A percentile compares a stretch with the other conserved stretches of the same genome.
Evolutionary conservation across 164 flowering plant species (phyloP).

Genomic region (Aristolochia californica): DNA sequence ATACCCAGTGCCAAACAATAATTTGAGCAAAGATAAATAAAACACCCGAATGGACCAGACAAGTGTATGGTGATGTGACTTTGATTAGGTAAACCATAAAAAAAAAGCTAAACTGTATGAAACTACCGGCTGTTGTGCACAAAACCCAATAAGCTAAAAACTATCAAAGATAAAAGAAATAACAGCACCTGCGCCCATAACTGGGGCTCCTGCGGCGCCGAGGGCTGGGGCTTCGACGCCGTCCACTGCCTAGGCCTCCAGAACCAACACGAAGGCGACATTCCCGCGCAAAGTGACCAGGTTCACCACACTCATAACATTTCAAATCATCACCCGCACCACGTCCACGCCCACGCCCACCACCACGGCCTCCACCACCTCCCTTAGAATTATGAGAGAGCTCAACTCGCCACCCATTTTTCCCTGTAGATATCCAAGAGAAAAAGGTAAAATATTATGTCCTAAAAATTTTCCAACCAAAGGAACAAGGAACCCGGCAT

Average conservation of each 20-base stretch:
- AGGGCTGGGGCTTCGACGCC: conserved; percentile 70
- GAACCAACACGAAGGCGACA: conserved; percentile 65
- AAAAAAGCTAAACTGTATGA: neutral
- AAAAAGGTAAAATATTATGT: too few relatives aligned
- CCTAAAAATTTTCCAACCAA: too few relatives aligned
- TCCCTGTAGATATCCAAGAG: conserved; percentile 30
- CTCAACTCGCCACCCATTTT: conserved; percentile 94
- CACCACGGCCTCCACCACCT: conserved; percentile 55
- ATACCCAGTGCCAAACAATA: neutral
- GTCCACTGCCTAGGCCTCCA: conserved; percentile 32
- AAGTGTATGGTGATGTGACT: too few relatives aligned
- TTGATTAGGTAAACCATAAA: too few relatives aligned
- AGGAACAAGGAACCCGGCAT: too few relatives aligned
- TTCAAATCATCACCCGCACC: conserved; percentile 78
- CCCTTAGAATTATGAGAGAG: conserved; percentile 84
- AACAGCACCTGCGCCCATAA: conserved; percentile 72
- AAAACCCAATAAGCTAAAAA: too few relatives aligned
- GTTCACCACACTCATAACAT: conserved; percentile 95
- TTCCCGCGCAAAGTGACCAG: conserved; percentile 96
- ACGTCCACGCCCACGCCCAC: conserved; percentile 63
- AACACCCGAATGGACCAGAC: too few relatives aligned
- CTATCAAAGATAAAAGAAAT: too few relatives aligned
- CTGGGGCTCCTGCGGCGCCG: conserved; percentile 87
- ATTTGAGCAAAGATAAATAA: neutral
- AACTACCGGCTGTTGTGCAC: neutral